Conservation (phyloP, 2,329 filamentous ascomycete genomes). For the Calonectria hongkongensis region DNA sequence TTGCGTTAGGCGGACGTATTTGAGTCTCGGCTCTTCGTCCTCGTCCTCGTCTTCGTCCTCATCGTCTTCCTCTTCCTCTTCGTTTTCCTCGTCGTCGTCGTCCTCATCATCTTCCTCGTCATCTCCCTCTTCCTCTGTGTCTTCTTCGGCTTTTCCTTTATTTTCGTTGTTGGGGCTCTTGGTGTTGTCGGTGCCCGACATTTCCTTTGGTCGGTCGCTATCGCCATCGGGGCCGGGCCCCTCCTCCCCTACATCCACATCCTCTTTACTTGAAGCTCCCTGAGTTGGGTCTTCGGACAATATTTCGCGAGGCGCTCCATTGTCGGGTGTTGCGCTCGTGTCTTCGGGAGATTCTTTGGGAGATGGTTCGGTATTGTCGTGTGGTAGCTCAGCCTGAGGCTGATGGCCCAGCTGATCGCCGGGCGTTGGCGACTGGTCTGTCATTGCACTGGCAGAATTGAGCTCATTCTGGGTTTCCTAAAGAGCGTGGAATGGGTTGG, state of each 20-base stretch:
- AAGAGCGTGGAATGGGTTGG: constrained; percentile 40
- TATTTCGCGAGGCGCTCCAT: constrained; percentile 5
- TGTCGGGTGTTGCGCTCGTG: constrained; percentile 30
- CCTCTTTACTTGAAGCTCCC: background rate
- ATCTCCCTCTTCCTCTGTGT: constrained; percentile 41
- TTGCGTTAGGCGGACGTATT: constrained; percentile 91
- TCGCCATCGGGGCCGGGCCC: constrained; percentile 65
- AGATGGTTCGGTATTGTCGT: constrained; percentile 39
- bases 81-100: constrained; percentile 62
- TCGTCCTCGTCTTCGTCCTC: constrained; percentile 88
- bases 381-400: constrained; percentile 44
- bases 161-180: constrained; percentile 34
- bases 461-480: constrained; percentile 56
- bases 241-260: constrained; percentile 52
- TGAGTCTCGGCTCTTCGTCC: constrained; percentile 94
- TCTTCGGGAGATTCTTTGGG: constrained; percentile 27
- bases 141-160: constrained; percentile 32
- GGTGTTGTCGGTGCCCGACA: constrained; percentile 36
- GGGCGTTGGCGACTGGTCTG: constrained; percentile 62
- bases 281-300: background rate
- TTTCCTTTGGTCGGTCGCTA: constrained; percentile 54
- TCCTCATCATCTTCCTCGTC: constrained; percentile 50
- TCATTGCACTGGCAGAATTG: constrained; percentile 61
- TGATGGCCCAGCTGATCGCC: constrained; percentile 53
- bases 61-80: constrained; percentile 74